These are phyloP conservation scores for Rhynchospora pubera DNA, from an alignment of 176 grass and related monocot genomes.

Conservation along the genomic window DNA sequence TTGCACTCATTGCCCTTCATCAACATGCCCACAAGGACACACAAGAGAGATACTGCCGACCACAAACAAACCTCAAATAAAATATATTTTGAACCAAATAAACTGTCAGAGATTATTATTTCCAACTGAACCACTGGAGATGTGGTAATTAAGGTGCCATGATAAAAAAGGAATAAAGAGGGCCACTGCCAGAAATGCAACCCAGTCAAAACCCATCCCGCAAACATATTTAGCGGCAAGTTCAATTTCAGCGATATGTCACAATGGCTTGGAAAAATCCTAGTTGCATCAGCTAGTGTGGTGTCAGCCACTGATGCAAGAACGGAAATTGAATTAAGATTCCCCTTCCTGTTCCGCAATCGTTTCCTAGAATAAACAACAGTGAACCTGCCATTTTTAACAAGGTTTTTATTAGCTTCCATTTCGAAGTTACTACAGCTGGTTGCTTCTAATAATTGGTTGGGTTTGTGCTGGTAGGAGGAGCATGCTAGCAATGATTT, in stretches of 20 bases:
- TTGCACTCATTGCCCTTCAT: slow-evolving; percentile 21
- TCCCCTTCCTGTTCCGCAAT: slow-evolving; percentile 42
- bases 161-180: slow-evolving; percentile 37
- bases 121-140: slow-evolving; percentile 70
- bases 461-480: slow-evolving; percentile 39
- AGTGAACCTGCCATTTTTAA: slow-evolving; percentile 34
- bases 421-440: slow-evolving; percentile 29
- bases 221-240: slow-evolving; percentile 40
- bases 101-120: slow-evolving; percentile 57
- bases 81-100: slow-evolving; percentile 55
- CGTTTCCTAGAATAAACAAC: slow-evolving; percentile 84
- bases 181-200: slow-evolving; percentile 41
- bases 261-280: slow-evolving; percentile 20
- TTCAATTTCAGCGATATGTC: slow-evolving; percentile 31
- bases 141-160: slow-evolving; percentile 56
- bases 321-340: slow-evolving; percentile 22
- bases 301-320: slow-evolving; percentile 14
- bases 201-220: slow-evolving; percentile 33
- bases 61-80: slow-evolving; percentile 58
- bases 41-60: slow-evolving; percentile 76
- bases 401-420: slow-evolving; percentile 20
- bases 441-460: slow-evolving; percentile 9
- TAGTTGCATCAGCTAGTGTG: slow-evolving; percentile 18
- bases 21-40: slow-evolving; percentile 57
- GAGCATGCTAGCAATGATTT: slow-evolving; percentile 41